phyloP scores from a whole-genome alignment of 2,329 filamentous ascomycete genomes.

The Cadophora malorum region DNA sequence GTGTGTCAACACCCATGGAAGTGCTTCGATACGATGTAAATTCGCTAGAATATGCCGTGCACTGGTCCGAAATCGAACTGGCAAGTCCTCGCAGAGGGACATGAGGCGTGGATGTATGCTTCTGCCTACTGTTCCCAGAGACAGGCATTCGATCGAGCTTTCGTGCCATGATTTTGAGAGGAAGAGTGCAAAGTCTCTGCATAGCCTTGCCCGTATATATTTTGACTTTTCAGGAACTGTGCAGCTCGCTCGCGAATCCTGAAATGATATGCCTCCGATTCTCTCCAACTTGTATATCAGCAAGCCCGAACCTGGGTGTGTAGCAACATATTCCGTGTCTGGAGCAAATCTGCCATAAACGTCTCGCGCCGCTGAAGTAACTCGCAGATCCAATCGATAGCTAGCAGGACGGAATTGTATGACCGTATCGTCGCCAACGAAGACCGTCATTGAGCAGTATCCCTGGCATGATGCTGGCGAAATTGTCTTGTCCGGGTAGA shows the following conservation, averaged over 20 bases:
- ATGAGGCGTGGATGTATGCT: constrained; percentile 51
- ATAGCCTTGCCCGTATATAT: constrained; percentile 43
- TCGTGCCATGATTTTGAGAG: constrained; percentile 49
- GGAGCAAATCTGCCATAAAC: constrained; percentile 53
- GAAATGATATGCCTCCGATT: constrained; percentile 49
- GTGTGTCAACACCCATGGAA: constrained; percentile 65
- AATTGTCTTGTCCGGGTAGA: constrained; percentile 45
- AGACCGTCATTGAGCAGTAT: constrained; percentile 59
- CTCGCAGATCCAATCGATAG: constrained; percentile 51
- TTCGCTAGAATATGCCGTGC: constrained; percentile 39
- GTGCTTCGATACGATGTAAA: constrained; percentile 47
- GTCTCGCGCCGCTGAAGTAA: constrained; percentile 48
- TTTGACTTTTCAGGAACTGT: constrained; percentile 8
- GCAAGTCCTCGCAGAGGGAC: constrained; percentile 48
- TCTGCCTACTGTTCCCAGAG: constrained; percentile 49
- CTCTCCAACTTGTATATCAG: constrained; percentile 52
- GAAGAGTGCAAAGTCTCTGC: constrained; percentile 52
- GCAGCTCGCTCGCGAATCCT: constrained; percentile 44
- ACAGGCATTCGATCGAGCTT: constrained; percentile 13
- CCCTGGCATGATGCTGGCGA: constrained; percentile 52
- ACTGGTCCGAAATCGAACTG: constrained; percentile 42
- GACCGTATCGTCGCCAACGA: constrained; percentile 48
- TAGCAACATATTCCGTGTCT: constrained; percentile 48
- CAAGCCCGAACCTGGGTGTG: constrained; percentile 41
- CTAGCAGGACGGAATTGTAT: constrained; percentile 56